phyloP scores from a whole-genome alignment of 1,139 yeast genomes.

The Sporopachydermia cereana region DNA sequence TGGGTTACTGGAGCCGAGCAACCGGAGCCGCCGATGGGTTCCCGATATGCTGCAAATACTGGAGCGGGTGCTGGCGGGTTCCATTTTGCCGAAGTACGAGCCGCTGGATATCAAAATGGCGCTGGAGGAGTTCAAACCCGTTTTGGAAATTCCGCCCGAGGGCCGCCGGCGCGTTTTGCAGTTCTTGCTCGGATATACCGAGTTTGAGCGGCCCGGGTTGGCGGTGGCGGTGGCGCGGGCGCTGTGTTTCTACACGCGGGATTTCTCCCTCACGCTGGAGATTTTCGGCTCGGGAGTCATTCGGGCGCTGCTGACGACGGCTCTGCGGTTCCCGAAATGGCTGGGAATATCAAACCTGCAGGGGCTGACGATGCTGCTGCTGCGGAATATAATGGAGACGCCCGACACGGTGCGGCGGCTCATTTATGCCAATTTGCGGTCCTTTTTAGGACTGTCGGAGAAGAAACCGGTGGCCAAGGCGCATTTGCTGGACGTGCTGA shows the following conservation, averaged over 20 bases:
- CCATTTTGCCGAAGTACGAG: slow-evolving; percentile 5
- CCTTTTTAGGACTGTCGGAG: slow-evolving; percentile 2
- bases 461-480: slow-evolving; percentile 30
- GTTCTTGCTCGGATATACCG: slow-evolving; percentile 28
- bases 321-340: slow-evolving; percentile 19
- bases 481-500: slow-evolving; percentile 18
- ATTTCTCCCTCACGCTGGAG: slow-evolving; percentile 27
- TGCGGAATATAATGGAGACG: slow-evolving; percentile 65
- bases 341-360: slow-evolving; percentile 21
- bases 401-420: slow-evolving; percentile 35
- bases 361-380: slow-evolving; percentile 28
- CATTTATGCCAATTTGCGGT: slow-evolving; percentile 23
- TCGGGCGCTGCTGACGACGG: slow-evolving; percentile 20
- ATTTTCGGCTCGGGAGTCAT: slow-evolving; percentile 36
- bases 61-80: slow-evolving; percentile 19
- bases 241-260: slow-evolving; percentile 40
- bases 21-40: slow-evolving; percentile 19
- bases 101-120: neutral
- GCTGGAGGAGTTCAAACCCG: slow-evolving; percentile 1
- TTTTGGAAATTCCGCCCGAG: slow-evolving; percentile 1
- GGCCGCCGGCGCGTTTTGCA: slow-evolving; percentile 31
- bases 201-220: slow-evolving; percentile 31
- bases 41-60: slow-evolving; percentile 21
- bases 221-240: slow-evolving; percentile 42
- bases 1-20: slow-evolving; percentile 13